Evolutionary conservation across 2,329 filamentous ascomycete species (phyloP).

Genomic region (Diaporthe nobilis): DNA sequence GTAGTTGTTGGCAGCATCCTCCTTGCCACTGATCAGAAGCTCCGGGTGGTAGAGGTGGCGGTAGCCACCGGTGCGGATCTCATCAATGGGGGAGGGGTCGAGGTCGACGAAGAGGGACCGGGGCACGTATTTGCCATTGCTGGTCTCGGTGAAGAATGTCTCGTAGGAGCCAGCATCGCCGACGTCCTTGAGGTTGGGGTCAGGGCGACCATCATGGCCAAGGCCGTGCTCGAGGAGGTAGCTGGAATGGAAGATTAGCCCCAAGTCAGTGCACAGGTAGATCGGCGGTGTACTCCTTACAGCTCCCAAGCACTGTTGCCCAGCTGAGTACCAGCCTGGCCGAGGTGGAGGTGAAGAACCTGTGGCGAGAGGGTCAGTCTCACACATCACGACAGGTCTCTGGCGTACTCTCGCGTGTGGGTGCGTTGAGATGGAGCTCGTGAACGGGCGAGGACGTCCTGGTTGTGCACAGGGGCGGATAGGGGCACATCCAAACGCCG

Average conservation of each 20-base stretch:
- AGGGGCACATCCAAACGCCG: slow-evolving; percentile 24
- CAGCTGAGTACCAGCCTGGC: slow-evolving; percentile 81
- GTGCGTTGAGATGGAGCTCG: slow-evolving; percentile 5
- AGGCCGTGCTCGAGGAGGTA: slow-evolving; percentile 82
- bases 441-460: background rate
- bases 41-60: slow-evolving; percentile 81
- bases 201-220: slow-evolving; percentile 73
- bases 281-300: slow-evolving; percentile 63
- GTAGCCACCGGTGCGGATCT: slow-evolving; percentile 78
- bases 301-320: slow-evolving; percentile 84
- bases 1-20: slow-evolving; percentile 84
- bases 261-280: slow-evolving; percentile 42
- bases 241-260: slow-evolving; percentile 56
- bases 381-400: slow-evolving; percentile 15
- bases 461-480: background rate
- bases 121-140: slow-evolving; percentile 79
- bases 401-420: background rate
- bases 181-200: slow-evolving; percentile 72
- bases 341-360: slow-evolving; percentile 76
- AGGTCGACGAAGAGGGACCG: slow-evolving; percentile 81
- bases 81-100: slow-evolving; percentile 80
- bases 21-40: slow-evolving; percentile 80
- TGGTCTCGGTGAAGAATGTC: slow-evolving; percentile 82
- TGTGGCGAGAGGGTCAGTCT: slow-evolving; percentile 48
- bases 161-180: slow-evolving; percentile 76